Evolutionary conservation across 305 asterid genomes (phyloP), one percentile per base, ranked within the genome.

Genomic region (Plantago coronopus): DNA sequence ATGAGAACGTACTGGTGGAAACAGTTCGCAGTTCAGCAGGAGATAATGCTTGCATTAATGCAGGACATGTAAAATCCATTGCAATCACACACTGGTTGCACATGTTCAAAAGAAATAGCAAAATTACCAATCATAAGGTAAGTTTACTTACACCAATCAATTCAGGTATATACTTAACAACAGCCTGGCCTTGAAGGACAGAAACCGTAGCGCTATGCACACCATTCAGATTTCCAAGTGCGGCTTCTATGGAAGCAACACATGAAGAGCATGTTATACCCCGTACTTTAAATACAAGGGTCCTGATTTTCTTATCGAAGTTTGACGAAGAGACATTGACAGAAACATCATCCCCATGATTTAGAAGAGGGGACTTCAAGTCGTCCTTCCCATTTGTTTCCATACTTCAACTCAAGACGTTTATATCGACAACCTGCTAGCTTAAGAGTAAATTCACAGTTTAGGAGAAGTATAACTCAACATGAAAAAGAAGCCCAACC

Each of bases 231-330:
- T 77, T 72, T 53, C 73, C 81, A 63, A 91, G 81, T 17, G 88
- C 93, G 61, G 89, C 73, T 76, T 91, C 97, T 72, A 91, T 80
- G 5, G 98, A 83, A 67, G 84, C 84, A 12, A 85, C 86, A 74
- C 98, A 91, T 31, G 97, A 84, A 25, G 98, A 77, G 71, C 97
- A 89, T 31, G 95, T 83, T 74, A 91, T 86, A 23, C 97, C 97
- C 70, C 62, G 37, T 54, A 91, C 82, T 70, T 83, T 91, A 86
- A 91, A 91, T 13, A 70, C 82, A 17, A 91, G 75, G n/a, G 88
- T 83, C 76, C 94, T 79, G 69, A 76, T 67, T 66, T 78, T 89
- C 75, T 77, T 85, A 60, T 72, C 78, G 46, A 65, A 64, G 43
- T 73, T 65, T 40, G 68, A 60, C 22, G 75, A 65, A 19, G 58